phyloP scores from a whole-genome alignment of 2,329 filamentous ascomycete species.

The Colletotrichum orbiculare region DNA sequence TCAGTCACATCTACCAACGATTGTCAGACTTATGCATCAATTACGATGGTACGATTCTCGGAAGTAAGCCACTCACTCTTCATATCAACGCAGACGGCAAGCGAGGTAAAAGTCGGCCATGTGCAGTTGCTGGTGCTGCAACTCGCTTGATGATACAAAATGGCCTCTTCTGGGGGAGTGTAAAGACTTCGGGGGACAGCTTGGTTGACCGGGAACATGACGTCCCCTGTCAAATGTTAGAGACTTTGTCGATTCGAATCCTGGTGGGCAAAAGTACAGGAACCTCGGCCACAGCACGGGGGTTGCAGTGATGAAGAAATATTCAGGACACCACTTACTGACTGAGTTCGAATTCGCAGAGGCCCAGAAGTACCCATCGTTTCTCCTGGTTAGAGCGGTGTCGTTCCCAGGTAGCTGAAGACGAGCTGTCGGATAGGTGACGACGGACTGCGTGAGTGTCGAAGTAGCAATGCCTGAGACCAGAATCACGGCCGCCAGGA shows the following conservation, averaged over 20 bases:
- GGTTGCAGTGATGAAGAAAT: not conserved
- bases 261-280: not conserved
- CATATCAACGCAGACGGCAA: slow-evolving; percentile 16
- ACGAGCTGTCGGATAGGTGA: slow-evolving; percentile 19
- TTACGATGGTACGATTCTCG: no score
- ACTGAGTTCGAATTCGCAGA: slow-evolving; percentile 3
- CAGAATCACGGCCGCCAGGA: slow-evolving; percentile 18
- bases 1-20: not conserved
- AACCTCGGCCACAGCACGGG: not conserved
- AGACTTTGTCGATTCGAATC: not conserved
- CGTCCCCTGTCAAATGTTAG: not conserved
- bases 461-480: slow-evolving; percentile 33
- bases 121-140: slow-evolving; percentile 17
- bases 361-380: not conserved
- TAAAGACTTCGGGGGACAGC: not conserved
- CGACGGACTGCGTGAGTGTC: slow-evolving; percentile 26
- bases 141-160: slow-evolving; percentile 10
- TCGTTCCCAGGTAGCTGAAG: not conserved
- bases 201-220: slow-evolving; percentile 11
- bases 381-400: not conserved
- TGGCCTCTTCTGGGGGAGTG: slow-evolving; percentile 1
- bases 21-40: not conserved
- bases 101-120: slow-evolving; percentile 11
- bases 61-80: not conserved
- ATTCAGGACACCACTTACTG: not conserved